Evolutionary conservation across 768 basidiomycete species (phyloP).

Genomic region (Imleria badia): DNA sequence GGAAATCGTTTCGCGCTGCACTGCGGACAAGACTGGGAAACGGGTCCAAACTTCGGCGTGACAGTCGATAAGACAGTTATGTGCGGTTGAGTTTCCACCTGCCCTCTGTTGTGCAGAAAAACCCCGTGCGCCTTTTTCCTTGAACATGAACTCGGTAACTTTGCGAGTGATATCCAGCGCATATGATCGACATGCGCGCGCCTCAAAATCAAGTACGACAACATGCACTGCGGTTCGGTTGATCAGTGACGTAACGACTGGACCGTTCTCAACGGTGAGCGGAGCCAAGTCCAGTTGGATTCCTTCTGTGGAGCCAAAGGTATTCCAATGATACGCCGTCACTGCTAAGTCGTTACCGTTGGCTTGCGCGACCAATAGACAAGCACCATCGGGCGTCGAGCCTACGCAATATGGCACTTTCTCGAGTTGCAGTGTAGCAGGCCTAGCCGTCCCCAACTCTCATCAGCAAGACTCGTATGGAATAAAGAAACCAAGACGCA

Average conservation of each 20-base stretch:
- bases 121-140: slow-evolving; percentile 36
- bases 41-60: slow-evolving; percentile 59
- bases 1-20: slow-evolving; percentile 48
- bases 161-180: slow-evolving; percentile 54
- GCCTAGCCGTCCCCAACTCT: slow-evolving; percentile 28
- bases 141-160: slow-evolving; percentile 56
- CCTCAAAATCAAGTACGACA: slow-evolving; percentile 37
- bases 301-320: slow-evolving; percentile 53
- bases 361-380: slow-evolving; percentile 40
- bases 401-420: slow-evolving; percentile 29
- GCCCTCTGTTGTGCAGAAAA: slow-evolving; percentile 3
- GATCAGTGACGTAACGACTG: slow-evolving; percentile 46
- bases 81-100: slow-evolving; percentile 22
- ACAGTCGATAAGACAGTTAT: slow-evolving; percentile 56
- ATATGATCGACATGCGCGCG: slow-evolving; percentile 39
- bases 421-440: slow-evolving; percentile 43
- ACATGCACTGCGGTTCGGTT: slow-evolving; percentile 43
- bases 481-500: neutral
- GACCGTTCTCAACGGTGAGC: slow-evolving; percentile 18
- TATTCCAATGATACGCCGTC: slow-evolving; percentile 53
- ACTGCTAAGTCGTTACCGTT: slow-evolving; percentile 18
- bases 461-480: neutral
- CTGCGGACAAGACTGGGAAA: slow-evolving; percentile 56
- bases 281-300: slow-evolving; percentile 37
- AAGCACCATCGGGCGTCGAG: slow-evolving; percentile 56